Percentiles rank a stretch among this genome's conserved stretches.
Evolutionary conservation across 2,329 filamentous ascomycete species (phyloP).

Genomic region (Aureobasidium sp.): DNA sequence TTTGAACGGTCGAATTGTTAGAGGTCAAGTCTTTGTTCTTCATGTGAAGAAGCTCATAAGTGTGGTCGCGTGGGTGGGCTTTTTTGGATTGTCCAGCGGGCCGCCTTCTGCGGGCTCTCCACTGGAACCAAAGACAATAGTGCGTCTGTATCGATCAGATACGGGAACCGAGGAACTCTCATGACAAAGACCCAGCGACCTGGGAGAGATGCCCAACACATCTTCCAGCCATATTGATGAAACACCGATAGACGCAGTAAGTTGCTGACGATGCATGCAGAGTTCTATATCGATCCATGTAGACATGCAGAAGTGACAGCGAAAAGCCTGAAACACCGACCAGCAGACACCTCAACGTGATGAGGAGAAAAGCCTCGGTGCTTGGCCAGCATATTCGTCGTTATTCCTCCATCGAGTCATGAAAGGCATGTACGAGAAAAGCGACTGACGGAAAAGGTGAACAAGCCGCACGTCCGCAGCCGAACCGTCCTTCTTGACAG

Average conservation of each 20-base stretch:
- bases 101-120: background rate
- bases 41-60: background rate
- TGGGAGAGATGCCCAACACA: slow-evolving; percentile 5
- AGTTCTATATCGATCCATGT: background rate
- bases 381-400: background rate
- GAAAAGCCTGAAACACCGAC: background rate
- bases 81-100: background rate
- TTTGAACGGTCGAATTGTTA: background rate
- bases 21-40: background rate
- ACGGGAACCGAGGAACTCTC: slow-evolving; percentile 7
- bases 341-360: background rate
- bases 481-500: slow-evolving; percentile 5
- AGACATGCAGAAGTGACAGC: background rate
- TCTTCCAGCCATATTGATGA: background rate
- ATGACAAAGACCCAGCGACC: slow-evolving; percentile 4
- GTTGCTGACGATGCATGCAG: slow-evolving; percentile 8
- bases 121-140: background rate
- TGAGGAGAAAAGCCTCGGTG: background rate
- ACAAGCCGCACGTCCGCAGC: slow-evolving; percentile 1
- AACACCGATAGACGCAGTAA: background rate
- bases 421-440: background rate
- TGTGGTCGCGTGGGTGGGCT: slow-evolving; percentile 5
- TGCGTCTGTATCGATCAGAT: background rate
- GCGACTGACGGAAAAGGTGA: background rate
- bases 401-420: background rate